Evolutionary conservation across 495 filamentous ascomycete genomes (phyloP).

Genomic region (Penicillium nucicola): DNA sequence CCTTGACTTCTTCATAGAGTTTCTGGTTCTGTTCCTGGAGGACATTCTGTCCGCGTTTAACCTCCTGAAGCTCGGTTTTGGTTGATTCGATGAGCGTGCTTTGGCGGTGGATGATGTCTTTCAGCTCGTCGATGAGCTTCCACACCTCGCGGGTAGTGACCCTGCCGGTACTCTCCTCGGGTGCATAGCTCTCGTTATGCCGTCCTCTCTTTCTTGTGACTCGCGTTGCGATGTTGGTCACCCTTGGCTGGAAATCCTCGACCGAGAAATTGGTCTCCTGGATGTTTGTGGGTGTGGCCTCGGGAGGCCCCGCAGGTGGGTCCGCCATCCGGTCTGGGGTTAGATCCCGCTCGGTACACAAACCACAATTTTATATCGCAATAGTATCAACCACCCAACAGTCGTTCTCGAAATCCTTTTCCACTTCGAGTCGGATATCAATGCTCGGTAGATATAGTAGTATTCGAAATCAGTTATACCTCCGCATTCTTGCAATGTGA

Average conservation of each 20-base stretch:
- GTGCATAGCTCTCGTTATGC: not conserved
- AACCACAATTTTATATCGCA: not conserved
- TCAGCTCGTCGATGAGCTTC: constrained; percentile 9
- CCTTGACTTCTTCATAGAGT: constrained; percentile 14
- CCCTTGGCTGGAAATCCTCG: constrained; percentile 3
- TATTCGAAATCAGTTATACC: constrained; percentile 9
- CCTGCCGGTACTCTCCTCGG: not conserved
- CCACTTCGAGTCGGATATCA: no score
- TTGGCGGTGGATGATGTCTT: constrained; percentile 12
- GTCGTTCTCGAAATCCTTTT: no score
- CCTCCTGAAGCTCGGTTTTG: constrained; percentile 5
- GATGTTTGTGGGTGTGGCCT: constrained; percentile 13
- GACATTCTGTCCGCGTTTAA: constrained; percentile 8
- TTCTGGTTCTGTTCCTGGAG: constrained; percentile 16
- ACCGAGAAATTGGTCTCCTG: constrained; percentile 9
- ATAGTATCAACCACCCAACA: not conserved
- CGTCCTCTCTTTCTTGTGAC: constrained; percentile 2
- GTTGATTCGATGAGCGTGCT: constrained; percentile 10
- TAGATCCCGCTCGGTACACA: constrained; percentile 12
- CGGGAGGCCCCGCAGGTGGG: constrained; percentile 14
- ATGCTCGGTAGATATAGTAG: not conserved
- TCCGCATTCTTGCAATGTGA: constrained; percentile 1
- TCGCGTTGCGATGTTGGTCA: constrained; percentile 3
- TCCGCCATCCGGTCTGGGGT: constrained; percentile 11
- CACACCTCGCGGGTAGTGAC: not conserved